Conservation (phyloP, 257 asterid genomes). For the Avicennia marina region DNA sequence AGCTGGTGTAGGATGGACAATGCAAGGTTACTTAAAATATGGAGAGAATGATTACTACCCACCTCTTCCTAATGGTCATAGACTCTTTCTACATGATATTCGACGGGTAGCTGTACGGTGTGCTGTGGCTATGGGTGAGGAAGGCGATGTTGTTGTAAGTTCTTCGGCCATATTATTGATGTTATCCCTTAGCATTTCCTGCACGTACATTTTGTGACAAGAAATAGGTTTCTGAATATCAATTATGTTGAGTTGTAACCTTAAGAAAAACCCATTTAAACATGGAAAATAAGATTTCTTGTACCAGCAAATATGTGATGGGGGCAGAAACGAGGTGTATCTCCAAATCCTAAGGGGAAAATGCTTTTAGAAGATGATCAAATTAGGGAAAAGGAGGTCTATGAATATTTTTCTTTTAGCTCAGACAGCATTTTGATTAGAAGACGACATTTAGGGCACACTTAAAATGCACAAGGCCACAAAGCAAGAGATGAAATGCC, state of each 20-base stretch:
- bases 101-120: slow-evolving; percentile 95
- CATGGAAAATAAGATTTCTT: not conserved
- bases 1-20: slow-evolving; percentile 90
- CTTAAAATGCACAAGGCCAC: not conserved
- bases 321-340: slow-evolving; percentile 1
- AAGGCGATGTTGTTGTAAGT: slow-evolving; percentile 95
- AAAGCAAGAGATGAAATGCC: not conserved
- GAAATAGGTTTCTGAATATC: not conserved
- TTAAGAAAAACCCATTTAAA: too few species aligned
- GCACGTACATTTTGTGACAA: slow-evolving; percentile 4
- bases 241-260: not conserved
- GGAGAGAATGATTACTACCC: slow-evolving; percentile 98
- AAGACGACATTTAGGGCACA: too few species aligned
- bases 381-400: not conserved
- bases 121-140: slow-evolving; percentile 99
- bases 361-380: not conserved
- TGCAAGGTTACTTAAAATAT: slow-evolving; percentile 91
- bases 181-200: slow-evolving; percentile 1
- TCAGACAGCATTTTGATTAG: not conserved
- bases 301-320: not conserved
- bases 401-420: not conserved
- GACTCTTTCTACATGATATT: slow-evolving; percentile 87
- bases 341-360: too few species aligned
- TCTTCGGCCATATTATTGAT: not conserved
- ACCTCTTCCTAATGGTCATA: slow-evolving; percentile 88